Base-by-base conservation (phyloP, 108 stramenopile species). In the Stephanodiscus minutulus region DNA sequence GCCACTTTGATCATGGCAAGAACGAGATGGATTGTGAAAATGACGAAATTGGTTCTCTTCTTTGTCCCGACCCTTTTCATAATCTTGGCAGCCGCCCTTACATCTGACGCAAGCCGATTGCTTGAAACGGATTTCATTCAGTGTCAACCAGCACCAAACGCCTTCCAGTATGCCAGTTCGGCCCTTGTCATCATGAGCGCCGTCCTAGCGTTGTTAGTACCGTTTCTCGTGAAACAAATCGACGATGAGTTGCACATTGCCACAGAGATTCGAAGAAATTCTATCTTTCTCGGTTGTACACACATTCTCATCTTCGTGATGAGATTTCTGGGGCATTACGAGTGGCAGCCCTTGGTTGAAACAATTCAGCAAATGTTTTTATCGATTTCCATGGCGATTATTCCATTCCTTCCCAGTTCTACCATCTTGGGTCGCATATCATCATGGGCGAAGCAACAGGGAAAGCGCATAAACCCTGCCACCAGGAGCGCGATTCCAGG, bases 351-450 rank as follows among this genome's bases (percentile, higher is more conserved):
- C 22, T 44, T 83, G 1, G 11, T 83, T 20, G 68, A 76, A 36
- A 71, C 64, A 53, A 57, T 79, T 21, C 73, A 79, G 63, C 83
- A 84, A 72, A 84, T 81, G 83, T 27, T 54, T 18, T 33, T 81
- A 22, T 74, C 63, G 13, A 68, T 60, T 35, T 77, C 70, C 18
- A 84, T 81, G 79, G 57, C 64, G 22, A 60, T 76, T 31, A 49
- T 66, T n/a, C 79, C 79, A 20, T 84, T 74, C 64, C 39, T 71
- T 31, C 77, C 70, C 5, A 59, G 58, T 5, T 68, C 39, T 9
- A 24, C 52, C n/a, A 20, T 43, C 8, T 47, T 62, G n/a, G 31
- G 20, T 22, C 41, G 39, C 2, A 12, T 64, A 2, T n/a, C 33
- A 63, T 64, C 53, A 53, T 77, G 76, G 69, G 21, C 61, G 2